Percentiles rank a stretch among this genome's conserved stretches.
Evolutionary conservation across 192 early-diverging fungal genomes (phyloP).

Genomic region (Phycomyces blakesleeanus): DNA sequence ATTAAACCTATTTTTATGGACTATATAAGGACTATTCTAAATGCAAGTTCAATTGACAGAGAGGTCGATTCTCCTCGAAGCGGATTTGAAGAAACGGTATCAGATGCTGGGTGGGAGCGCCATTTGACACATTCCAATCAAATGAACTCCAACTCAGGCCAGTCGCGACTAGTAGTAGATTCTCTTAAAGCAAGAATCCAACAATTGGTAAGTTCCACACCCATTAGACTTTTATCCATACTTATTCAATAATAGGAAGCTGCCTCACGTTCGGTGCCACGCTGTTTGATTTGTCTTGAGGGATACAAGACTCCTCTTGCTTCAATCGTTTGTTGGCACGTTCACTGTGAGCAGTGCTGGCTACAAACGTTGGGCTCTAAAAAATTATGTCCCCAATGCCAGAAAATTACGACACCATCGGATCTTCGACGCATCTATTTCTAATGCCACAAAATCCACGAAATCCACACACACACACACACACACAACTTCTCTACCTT

Average conservation of each 20-base stretch:
- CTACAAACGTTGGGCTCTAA: constrained; percentile 79
- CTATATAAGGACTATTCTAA: background rate
- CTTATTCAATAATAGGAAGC: constrained; percentile 35
- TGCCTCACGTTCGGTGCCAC: constrained; percentile 43
- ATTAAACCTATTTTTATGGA: background rate
- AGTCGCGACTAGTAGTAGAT: constrained; percentile 70
- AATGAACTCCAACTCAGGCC: constrained; percentile 16
- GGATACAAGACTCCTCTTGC: constrained; percentile 64
- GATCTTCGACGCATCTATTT: constrained; percentile 81
- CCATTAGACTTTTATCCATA: background rate
- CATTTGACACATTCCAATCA: constrained; percentile 6
- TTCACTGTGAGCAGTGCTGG: constrained; percentile 89
- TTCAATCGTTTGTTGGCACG: constrained; percentile 89
- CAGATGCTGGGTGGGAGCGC: constrained; percentile 23
- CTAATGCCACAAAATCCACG: constrained; percentile 36
- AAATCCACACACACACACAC: too few relatives aligned
- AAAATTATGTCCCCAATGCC: constrained; percentile 87
- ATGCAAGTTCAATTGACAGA: too few relatives aligned
- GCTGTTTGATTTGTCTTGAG: constrained; percentile 81
- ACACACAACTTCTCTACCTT: too few relatives aligned
- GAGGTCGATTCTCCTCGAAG: constrained; percentile 3
- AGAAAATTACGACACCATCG: constrained; percentile 76
- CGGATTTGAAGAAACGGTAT: constrained; percentile 24
- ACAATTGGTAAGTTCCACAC: constrained; percentile 40
- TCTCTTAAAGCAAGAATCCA: constrained; percentile 69